A percentile compares a stretch with the other conserved stretches of the same genome.
phyloP scores from a whole-genome alignment of 2,329 filamentous ascomycete species.

The Davidsoniella australis region DNA sequence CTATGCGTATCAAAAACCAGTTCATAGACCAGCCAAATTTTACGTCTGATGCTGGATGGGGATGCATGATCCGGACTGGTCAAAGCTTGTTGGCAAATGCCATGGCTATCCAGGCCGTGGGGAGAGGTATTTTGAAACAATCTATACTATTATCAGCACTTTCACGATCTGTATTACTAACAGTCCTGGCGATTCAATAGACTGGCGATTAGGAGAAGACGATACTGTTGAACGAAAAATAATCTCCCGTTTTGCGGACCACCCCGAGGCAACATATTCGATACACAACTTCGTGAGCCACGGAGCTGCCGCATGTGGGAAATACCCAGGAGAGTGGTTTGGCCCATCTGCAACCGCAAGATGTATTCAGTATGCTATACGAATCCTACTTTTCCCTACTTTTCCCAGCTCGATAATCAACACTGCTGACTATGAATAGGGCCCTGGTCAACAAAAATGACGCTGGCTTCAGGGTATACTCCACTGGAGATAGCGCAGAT shows the following conservation, averaged over 20 bases:
- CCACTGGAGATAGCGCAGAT: slow-evolving; percentile 76
- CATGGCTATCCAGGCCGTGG: slow-evolving; percentile 52
- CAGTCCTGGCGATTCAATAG: slow-evolving; percentile 19
- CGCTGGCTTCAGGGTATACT: slow-evolving; percentile 60
- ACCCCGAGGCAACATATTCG: slow-evolving; percentile 72
- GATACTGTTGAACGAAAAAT: slow-evolving; percentile 49
- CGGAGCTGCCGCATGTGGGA: slow-evolving; percentile 73
- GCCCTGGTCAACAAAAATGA: slow-evolving; percentile 54
- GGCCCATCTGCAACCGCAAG: slow-evolving; percentile 89
- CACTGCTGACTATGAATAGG: slow-evolving; percentile 27
- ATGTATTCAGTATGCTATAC: slow-evolving; percentile 66
- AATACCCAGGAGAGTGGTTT: slow-evolving; percentile 96
- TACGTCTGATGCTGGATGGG: slow-evolving; percentile 89
- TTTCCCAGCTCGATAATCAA: not conserved
- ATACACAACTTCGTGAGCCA: slow-evolving; percentile 88
- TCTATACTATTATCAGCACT: not conserved
- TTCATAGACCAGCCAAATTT: slow-evolving; percentile 67
- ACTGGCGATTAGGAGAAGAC: slow-evolving; percentile 54
- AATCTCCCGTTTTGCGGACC: slow-evolving; percentile 72
- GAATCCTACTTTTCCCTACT: not conserved
- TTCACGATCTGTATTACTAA: not conserved
- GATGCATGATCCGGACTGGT: slow-evolving; percentile 95
- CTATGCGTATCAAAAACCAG: slow-evolving; percentile 68
- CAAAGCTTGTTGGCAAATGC: slow-evolving; percentile 87
- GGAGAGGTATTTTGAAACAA: slow-evolving; percentile 44